Percentiles rank a stretch among this genome's conserved stretches.
phyloP scores from a whole-genome alignment of 2,329 filamentous ascomycete genomes.

The Triangularia verruculosa region DNA sequence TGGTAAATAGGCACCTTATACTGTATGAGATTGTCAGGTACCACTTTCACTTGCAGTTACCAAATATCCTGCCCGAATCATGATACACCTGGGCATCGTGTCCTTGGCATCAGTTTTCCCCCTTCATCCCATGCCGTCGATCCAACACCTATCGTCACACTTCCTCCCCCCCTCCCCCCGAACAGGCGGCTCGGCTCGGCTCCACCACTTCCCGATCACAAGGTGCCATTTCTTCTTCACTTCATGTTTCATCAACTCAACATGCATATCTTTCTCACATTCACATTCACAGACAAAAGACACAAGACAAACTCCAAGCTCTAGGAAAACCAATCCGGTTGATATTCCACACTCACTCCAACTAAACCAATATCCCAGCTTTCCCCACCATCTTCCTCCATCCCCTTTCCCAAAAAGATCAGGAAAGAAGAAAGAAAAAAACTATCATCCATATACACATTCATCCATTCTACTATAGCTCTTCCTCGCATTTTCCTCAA shows the following conservation, averaged over 20 bases:
- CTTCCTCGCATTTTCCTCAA: not conserved
- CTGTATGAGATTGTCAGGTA: too few relatives aligned
- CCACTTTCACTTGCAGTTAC: too few relatives aligned
- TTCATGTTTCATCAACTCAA: not conserved
- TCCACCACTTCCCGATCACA: not conserved
- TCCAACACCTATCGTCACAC: not conserved
- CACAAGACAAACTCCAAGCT: not conserved
- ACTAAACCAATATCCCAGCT: not conserved
- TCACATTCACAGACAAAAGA: not conserved
- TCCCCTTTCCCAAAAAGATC: slow-evolving; percentile 7
- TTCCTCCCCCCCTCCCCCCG: not conserved
- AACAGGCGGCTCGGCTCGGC: not conserved
- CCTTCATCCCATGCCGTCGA: not conserved
- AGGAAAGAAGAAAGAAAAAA: too few relatives aligned
- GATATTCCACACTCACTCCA: slow-evolving; percentile 18
- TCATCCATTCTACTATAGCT: not conserved
- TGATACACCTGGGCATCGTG: too few relatives aligned
- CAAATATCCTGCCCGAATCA: not conserved
- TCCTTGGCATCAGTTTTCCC: not conserved
- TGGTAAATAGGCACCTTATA: too few relatives aligned
- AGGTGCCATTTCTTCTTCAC: not conserved
- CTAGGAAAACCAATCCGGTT: slow-evolving; percentile 23
- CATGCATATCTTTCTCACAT: not conserved
- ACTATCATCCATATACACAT: not conserved
- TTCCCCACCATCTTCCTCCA: not conserved